Evolutionary conservation across 192 early-diverging fungal genomes (phyloP), one percentile per base, ranked within the genome.

Genomic region (Chytriomyces sp.): DNA sequence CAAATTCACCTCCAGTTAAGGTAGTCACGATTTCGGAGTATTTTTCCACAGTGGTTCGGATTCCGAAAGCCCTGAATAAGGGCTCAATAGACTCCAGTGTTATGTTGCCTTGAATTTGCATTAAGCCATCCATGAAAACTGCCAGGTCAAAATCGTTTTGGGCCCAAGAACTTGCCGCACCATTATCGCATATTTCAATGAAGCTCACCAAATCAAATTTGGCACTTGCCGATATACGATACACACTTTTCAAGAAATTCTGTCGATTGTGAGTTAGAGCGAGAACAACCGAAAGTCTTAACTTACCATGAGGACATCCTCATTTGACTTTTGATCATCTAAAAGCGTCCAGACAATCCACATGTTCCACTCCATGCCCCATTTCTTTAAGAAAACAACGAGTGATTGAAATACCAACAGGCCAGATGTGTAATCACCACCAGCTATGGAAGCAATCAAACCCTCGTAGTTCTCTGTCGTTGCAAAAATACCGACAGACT

Each of bases 321-420:
- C 62, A 64, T 64, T 58, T 33, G 56, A 52, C 44, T 74, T 64
- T 52, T 74, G 65, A 52, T 74, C 73, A 39, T 74, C 73, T 38
- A 74, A 28, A 10, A 74, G 49, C 32, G 63, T 33, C 73, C 73
- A 74, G 22, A 74, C 54, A 34, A 74, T 74, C 62, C 61, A 74
- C 73, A 74, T 74, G 54, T 64, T 66, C 73, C 73, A 74, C 26
- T 74, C 73, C 38, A 64, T 65, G 52, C 73, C 73, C 73, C 73
- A 74, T 28, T 63, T 28, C 54, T 66, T 74, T 55, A 74, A 58
- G 33, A 74, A 74, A 8, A 44, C 55, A 55, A 64, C 34, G 14
- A 74, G 34, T 55, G 54, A 34, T 39, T 74, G 55, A 64, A 65
- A 74, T 7, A 74, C 63, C n/a, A 64, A 62, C 6, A 74, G 36